A percentile compares a stretch with the other conserved stretches of the same genome.
Conservation (phyloP, 176 grass and related monocot genomes). For the Oryza meridionalis region DNA sequence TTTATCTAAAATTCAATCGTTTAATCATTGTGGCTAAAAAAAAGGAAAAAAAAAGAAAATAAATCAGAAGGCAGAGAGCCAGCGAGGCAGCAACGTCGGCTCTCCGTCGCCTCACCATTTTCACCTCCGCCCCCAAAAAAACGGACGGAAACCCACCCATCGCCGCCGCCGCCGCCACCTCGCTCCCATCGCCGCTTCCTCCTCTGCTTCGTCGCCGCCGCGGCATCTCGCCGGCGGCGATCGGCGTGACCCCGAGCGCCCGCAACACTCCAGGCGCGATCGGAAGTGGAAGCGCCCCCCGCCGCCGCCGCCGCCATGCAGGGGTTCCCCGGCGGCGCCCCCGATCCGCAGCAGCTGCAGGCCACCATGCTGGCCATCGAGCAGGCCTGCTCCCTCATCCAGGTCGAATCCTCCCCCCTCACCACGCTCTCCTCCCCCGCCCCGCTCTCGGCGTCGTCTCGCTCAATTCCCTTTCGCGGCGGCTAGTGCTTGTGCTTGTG, state of each 20-base stretch:
- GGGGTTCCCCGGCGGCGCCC: slow-evolving; percentile 69
- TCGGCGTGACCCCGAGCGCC: slow-evolving; percentile 32
- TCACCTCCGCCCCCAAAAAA: slow-evolving; percentile 16
- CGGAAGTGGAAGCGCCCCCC: slow-evolving; percentile 14
- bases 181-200: slow-evolving; percentile 9
- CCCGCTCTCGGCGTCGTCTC: not conserved
- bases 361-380: slow-evolving; percentile 88
- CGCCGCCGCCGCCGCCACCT: slow-evolving; percentile 27
- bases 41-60: not conserved
- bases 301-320: slow-evolving; percentile 57
- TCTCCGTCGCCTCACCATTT: slow-evolving; percentile 20
- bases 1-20: not conserved
- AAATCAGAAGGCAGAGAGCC: not conserved
- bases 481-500: slow-evolving; percentile 12
- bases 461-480: slow-evolving; percentile 2
- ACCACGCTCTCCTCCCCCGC: not conserved
- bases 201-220: not conserved
- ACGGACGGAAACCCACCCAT: slow-evolving; percentile 32
- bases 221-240: slow-evolving; percentile 40
- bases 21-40: not conserved
- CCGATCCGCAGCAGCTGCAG: slow-evolving; percentile 73
- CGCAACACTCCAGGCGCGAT: not conserved
- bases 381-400: slow-evolving; percentile 81
- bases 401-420: slow-evolving; percentile 47
- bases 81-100: slow-evolving; percentile 33